Evolutionary conservation across 768 basidiomycete genomes (phyloP).

Genomic region (Xerocomellus amylosporus): DNA sequence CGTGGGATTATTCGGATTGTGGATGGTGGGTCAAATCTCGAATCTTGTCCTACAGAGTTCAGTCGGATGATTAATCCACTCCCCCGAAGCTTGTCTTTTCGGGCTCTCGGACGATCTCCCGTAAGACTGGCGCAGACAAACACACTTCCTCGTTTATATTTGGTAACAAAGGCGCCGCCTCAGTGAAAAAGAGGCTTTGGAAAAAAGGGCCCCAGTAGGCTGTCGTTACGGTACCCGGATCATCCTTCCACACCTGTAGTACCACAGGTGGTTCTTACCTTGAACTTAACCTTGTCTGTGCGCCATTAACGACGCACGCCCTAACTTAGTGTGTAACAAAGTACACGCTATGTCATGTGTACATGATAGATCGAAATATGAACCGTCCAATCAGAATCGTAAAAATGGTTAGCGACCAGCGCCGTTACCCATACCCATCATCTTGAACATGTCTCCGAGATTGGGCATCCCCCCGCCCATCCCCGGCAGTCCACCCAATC

Average conservation of each 20-base stretch:
- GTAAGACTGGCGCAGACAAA: slow-evolving; percentile 79
- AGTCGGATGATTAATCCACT: slow-evolving; percentile 13
- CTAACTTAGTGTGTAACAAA: slow-evolving; percentile 14
- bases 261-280: slow-evolving; percentile 4
- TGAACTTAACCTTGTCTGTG: slow-evolving; percentile 32
- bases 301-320: slow-evolving; percentile 6
- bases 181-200: slow-evolving; percentile 58
- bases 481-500: slow-evolving; percentile 48
- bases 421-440: slow-evolving; percentile 78
- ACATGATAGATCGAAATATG: slow-evolving; percentile 14
- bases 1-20: slow-evolving; percentile 66
- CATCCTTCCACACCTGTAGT: slow-evolving; percentile 9
- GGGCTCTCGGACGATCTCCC: slow-evolving; percentile 53
- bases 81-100: slow-evolving; percentile 56
- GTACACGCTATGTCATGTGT: slow-evolving; percentile 18
- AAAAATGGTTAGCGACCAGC: slow-evolving; percentile 28
- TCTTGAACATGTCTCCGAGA: slow-evolving; percentile 79
- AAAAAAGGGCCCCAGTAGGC: slow-evolving; percentile 33
- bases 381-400: slow-evolving; percentile 5
- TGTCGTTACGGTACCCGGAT: slow-evolving; percentile 19
- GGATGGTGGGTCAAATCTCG: slow-evolving; percentile 52
- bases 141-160: slow-evolving; percentile 78
- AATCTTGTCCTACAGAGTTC: slow-evolving; percentile 12
- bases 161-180: slow-evolving; percentile 67
- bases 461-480: slow-evolving; percentile 67